Evolutionary conservation across 2,329 filamentous ascomycete genomes (phyloP).

Genomic region (Colletotrichum sp.): DNA sequence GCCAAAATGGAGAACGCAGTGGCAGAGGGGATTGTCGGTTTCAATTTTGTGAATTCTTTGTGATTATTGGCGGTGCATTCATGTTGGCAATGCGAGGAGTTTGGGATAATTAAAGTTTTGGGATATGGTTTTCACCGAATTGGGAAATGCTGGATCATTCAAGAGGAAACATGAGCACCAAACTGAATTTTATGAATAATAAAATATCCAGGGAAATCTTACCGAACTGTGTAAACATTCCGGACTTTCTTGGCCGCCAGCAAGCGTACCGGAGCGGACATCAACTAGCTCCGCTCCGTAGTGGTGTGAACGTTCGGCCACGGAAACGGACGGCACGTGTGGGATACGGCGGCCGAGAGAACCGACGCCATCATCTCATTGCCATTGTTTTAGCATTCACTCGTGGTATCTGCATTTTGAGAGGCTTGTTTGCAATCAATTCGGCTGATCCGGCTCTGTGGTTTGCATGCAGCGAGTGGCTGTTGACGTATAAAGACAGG

Average conservation of each 20-base stretch:
- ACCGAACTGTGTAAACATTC: not conserved
- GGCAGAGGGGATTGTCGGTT: slow-evolving; percentile 56
- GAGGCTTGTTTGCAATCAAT: not conserved
- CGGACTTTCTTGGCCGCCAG: not conserved
- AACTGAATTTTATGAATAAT: not conserved
- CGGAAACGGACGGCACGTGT: not conserved
- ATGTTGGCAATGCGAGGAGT: not conserved
- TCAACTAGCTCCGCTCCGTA: not conserved
- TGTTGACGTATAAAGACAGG: not conserved
- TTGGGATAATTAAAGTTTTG: not conserved
- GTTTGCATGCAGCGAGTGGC: not conserved
- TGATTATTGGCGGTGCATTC: not conserved
- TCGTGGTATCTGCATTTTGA: not conserved
- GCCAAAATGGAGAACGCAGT: slow-evolving; percentile 34
- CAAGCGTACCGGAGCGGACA: not conserved
- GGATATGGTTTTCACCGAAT: not conserved
- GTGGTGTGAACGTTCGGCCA: not conserved
- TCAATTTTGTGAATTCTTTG: slow-evolving; percentile 37
- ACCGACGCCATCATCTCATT: not conserved
- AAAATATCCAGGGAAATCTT: not conserved
- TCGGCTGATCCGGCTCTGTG: not conserved
- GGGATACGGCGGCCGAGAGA: not conserved
- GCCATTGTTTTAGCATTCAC: not conserved
- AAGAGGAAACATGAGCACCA: not conserved
- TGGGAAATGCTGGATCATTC: not conserved